These are phyloP conservation scores for Eucalyptus curtisii DNA, from an alignment of 345 rosid genomes.

Conservation along the genomic window DNA sequence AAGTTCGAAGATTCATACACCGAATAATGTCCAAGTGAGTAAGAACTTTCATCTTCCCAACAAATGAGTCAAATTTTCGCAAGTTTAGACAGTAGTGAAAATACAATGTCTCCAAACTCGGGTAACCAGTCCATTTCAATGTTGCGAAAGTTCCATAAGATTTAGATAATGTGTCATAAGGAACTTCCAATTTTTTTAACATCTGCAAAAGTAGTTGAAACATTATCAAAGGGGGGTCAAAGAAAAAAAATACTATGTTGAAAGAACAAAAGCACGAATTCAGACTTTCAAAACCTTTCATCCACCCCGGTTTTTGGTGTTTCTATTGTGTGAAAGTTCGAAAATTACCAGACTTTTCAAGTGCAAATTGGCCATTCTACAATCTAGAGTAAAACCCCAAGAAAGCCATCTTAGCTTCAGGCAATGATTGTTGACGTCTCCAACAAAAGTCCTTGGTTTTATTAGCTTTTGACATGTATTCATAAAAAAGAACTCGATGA, in stretches of 20 bases:
- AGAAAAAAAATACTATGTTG: background rate
- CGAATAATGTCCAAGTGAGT: background rate
- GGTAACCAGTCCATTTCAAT: background rate
- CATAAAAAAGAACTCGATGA: no score
- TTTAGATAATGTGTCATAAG: fast-evolving
- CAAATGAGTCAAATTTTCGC: background rate
- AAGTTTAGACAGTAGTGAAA: background rate
- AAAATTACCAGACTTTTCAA: background rate
- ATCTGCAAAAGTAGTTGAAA: background rate
- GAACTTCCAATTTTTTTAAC: background rate
- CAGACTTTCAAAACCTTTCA: background rate
- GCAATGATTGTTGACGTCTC: background rate
- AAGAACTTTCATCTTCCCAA: background rate
- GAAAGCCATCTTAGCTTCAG: background rate
- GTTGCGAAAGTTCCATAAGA: no score
- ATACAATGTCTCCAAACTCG: background rate
- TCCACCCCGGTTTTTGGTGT: background rate
- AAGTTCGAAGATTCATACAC: background rate
- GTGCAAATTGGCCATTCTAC: background rate
- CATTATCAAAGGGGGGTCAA: background rate
- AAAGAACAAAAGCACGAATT: background rate
- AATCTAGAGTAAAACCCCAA: background rate
- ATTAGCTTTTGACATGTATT: no score
- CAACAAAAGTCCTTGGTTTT: no score
- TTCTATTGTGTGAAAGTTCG: fast-evolving